Evolutionary conservation across 2,329 filamentous ascomycete genomes (phyloP).

Genomic region (Hypoxylon sp.): DNA sequence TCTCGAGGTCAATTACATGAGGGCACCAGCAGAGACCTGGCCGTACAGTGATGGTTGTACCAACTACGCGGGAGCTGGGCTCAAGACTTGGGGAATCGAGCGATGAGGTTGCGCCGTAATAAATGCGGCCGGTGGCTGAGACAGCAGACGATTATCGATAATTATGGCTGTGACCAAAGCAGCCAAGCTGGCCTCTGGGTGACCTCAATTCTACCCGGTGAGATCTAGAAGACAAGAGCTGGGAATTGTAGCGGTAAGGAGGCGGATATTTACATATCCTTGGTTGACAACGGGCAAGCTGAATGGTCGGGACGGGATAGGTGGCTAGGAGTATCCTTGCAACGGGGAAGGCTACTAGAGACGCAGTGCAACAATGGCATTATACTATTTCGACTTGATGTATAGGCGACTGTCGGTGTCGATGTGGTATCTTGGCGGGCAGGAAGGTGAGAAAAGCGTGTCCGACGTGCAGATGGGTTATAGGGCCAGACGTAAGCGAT

Average conservation of each 20-base stretch:
- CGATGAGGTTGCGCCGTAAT: slow-evolving; percentile 20
- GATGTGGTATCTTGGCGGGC: slow-evolving; percentile 19
- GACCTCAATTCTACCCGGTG: slow-evolving; percentile 31
- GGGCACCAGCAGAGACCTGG: slow-evolving; percentile 9
- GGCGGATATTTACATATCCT: slow-evolving; percentile 37
- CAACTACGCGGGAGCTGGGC: slow-evolving; percentile 28
- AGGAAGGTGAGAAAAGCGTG: slow-evolving; percentile 19
- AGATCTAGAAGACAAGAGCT: slow-evolving; percentile 16
- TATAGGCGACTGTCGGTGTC: slow-evolving; percentile 18
- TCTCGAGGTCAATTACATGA: slow-evolving; percentile 16
- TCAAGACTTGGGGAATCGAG: slow-evolving; percentile 19
- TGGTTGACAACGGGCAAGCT: slow-evolving; percentile 26
- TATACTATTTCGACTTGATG: slow-evolving; percentile 29
- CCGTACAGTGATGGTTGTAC: slow-evolving; percentile 34
- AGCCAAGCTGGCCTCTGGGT: slow-evolving; percentile 16
- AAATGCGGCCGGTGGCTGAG: slow-evolving; percentile 36
- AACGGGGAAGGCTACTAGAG: slow-evolving; percentile 24
- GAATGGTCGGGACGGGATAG: slow-evolving; percentile 28
- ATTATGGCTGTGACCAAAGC: slow-evolving; percentile 17
- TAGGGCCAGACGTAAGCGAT: slow-evolving; percentile 29
- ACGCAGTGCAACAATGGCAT: slow-evolving; percentile 31
- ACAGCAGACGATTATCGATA: slow-evolving; percentile 25
- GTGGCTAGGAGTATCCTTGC: slow-evolving; percentile 32
- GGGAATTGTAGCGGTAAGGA: slow-evolving; percentile 18
- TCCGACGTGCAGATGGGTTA: slow-evolving; percentile 21